Conservation (phyloP, 2,329 filamentous ascomycete genomes). For the Colletotrichum chrysophilum region DNA sequence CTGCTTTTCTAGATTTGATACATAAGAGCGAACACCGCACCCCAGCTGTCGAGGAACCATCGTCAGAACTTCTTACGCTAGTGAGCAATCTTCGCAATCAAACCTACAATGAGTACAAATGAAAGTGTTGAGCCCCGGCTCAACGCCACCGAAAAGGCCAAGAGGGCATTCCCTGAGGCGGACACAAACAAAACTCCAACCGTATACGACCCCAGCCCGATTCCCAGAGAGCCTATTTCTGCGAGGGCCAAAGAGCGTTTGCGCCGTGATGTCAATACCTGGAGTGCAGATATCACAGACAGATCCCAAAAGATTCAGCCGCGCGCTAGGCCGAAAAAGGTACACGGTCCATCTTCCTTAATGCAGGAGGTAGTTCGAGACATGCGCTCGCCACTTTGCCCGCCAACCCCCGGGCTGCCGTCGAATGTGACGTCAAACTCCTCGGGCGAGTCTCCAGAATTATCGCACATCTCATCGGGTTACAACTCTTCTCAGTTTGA, state of each 20-base stretch:
- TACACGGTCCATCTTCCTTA: neutral
- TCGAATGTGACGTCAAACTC: neutral
- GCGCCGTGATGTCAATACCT: neutral
- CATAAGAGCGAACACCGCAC: neutral
- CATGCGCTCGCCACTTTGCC: neutral
- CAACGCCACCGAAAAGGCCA: neutral
- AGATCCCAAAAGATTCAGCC: neutral
- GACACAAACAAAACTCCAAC: neutral
- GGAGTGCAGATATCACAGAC: neutral
- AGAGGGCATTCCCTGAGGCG: neutral
- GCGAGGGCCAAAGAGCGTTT: neutral
- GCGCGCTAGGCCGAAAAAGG: neutral
- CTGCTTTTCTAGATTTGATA: neutral
- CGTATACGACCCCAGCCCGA: neutral
- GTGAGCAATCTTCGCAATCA: neutral
- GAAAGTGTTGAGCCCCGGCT: neutral
- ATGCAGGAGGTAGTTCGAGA: neutral
- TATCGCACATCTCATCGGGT: fast-evolving
- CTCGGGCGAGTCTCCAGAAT: neutral
- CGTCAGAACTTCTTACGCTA: no score
- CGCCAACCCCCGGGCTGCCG: neutral
- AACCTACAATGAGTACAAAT: neutral
- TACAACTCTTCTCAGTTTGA: neutral
- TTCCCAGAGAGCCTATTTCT: neutral
- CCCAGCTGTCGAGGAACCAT: neutral